Conservation (phyloP, 2,329 filamentous ascomycete species). For the Nigrograna mackinnonii region DNA sequence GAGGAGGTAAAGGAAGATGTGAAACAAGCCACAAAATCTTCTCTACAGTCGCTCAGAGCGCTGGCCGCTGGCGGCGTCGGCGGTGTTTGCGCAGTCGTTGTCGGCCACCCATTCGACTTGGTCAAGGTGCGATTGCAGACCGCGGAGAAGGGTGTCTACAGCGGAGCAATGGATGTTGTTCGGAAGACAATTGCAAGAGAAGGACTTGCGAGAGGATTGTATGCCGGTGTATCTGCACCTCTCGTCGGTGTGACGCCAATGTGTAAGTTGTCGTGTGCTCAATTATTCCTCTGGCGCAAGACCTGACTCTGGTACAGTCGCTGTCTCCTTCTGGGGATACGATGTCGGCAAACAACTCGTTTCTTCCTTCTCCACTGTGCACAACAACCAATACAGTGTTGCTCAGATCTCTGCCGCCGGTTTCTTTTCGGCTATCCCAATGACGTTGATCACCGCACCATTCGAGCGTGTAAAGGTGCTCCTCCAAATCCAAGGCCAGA, state of each 20-base stretch:
- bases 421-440: conserved; percentile 93
- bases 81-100: conserved; percentile 89
- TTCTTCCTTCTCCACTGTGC: conserved; percentile 64
- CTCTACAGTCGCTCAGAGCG: conserved; percentile 72
- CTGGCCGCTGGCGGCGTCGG: conserved; percentile 90
- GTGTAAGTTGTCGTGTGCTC: conserved; percentile 68
- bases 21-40: conserved; percentile 54
- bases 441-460: conserved; percentile 97
- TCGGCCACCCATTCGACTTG: conserved; percentile 93
- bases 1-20: conserved; percentile 58
- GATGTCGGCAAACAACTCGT: conserved; percentile 93
- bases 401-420: conserved; percentile 88
- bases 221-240: conserved; percentile 95
- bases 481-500: conserved; percentile 95
- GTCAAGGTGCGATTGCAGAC: conserved; percentile 98
- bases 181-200: conserved; percentile 85
- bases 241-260: conserved; percentile 96
- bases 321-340: conserved; percentile 80
- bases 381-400: conserved; percentile 75
- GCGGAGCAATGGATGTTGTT: conserved; percentile 87
- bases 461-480: conserved; percentile 99
- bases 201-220: conserved; percentile 77
- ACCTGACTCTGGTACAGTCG: conserved; percentile 49
- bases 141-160: conserved; percentile 90
- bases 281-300: not conserved